These are phyloP conservation scores for Dryadomyces quercus-mongolicae DNA, from an alignment of 2,329 filamentous ascomycete species.

Conservation along the genomic window DNA sequence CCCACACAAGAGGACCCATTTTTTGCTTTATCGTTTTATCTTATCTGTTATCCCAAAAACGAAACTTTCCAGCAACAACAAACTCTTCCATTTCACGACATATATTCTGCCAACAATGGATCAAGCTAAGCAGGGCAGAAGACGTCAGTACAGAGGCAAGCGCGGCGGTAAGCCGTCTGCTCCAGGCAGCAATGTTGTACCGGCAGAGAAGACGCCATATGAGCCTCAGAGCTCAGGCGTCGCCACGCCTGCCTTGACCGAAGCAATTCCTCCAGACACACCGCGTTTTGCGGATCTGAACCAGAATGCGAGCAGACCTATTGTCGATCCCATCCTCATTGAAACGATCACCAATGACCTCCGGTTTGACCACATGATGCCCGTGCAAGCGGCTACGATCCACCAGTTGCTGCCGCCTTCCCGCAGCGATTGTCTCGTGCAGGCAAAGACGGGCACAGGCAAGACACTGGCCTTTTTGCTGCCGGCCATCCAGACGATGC, in stretches of 20 bases:
- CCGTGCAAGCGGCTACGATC: conserved; percentile 41
- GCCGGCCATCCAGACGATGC: conserved; percentile 68
- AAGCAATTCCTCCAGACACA: conserved; percentile 28
- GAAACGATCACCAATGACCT: conserved; percentile 35
- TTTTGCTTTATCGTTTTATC: not conserved
- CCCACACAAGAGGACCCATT: not conserved
- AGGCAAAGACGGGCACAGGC: conserved; percentile 78
- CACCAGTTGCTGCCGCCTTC: conserved; percentile 32
- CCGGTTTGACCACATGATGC: conserved; percentile 40
- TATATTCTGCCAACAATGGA: conserved; percentile 1
- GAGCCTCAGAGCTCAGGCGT: not conserved
- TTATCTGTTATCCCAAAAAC: conserved; percentile 1
- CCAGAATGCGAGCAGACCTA: conserved; percentile 16
- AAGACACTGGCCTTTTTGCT: conserved; percentile 78
- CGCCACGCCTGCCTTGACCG: conserved; percentile 23
- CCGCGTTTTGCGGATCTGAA: conserved; percentile 33
- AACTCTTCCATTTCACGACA: not conserved
- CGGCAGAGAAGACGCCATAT: not conserved
- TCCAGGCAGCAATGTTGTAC: not conserved
- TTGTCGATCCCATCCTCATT: conserved; percentile 34
- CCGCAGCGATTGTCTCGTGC: conserved; percentile 49
- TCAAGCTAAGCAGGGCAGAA: not conserved
- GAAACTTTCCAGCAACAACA: not conserved
- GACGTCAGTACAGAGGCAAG: not conserved
- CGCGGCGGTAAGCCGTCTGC: not conserved